Evolutionary conservation across 2,329 filamentous ascomycete species (phyloP), one percentile per base, ranked within the genome.

Genomic region (Gaeumannomyces sp.): DNA sequence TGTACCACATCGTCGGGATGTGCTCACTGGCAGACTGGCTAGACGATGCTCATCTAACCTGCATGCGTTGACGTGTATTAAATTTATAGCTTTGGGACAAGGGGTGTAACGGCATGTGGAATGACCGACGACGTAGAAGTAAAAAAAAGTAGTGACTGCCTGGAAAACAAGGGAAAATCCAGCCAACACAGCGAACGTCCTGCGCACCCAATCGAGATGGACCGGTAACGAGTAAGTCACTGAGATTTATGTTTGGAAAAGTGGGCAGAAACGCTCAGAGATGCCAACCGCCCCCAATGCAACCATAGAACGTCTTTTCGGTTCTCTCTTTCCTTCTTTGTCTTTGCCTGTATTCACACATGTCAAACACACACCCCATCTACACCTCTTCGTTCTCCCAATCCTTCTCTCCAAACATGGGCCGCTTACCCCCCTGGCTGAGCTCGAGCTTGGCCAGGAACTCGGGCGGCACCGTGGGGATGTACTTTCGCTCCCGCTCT

Each of bases 401-500:
- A 72, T 89, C 86, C 74, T 85, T 81, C 71, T 88, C 85, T 58
- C 78, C 80, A 76, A 85, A 88, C 77, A 87, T 84, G 27, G 84
- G 84, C 57, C 79, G 78, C 70, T 77, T 82, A 53, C 58, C 64
- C n/a, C 63, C 64, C 8, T 80, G 82, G 67, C 77, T 81, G 62
- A 81, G 77, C 75, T 97, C 94, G 61, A 99, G 81, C 79, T 93
- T 96, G 67, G 89, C 87, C 67, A 99, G 80, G 73, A 98, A 97
- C 77, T 99, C 95, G 0, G 93, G 89, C 25, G 95, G 94, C 64
- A 99, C 91, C 0, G 92, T 96, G 2, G 95, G 95, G 60, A 97
- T 96, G 75, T 99, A 99, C 78, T 97, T 97, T 69, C 92, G 84
- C 76, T 96, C 95, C 65, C 93, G 84, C 77, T 98, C 95, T 67